Base-by-base conservation (phyloP, 2,329 filamentous ascomycete species). In the Chaetomium sp. region DNA sequence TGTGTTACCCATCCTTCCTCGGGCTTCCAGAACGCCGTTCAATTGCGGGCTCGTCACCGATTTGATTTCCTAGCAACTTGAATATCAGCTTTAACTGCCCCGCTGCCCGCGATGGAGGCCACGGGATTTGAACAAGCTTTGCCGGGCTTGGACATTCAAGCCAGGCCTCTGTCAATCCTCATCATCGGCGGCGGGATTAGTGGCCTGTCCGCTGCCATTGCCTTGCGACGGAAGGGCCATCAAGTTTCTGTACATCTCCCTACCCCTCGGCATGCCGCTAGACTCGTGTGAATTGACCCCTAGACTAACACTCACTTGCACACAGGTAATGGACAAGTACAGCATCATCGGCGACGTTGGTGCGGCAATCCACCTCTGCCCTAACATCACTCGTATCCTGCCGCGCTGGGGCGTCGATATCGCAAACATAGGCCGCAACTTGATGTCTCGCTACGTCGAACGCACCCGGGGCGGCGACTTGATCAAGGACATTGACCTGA, bases 341-440 rank as follows among this genome's bases (percentile, higher is more conserved):
- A 76, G 77, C 23, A 1, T 81, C 87, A 38, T 81, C 82, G 19
- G 77, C 58, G 86, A 88, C 72, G 75, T 80, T 1, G 87, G 86
- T 0, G 86, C 87, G 3, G 86, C 86, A 0, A 80, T 89, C n/a
- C 85, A 89, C 70, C 72, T 89, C 4, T 81, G 84, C 0, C 85
- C 87, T 0, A 90, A 90, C 69, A 77, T 81, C 2, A 87, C 87
- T 72, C 83, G 84, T 0, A 74, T 89, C 2, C 75, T 90, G 12
- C 75, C 75, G 7, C 72, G 73, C 53, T 75, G 77, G 67, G 79
- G 78, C 2, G 73, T 81, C 21, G 70, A 70, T 0, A 75, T 77
- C 4, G 78, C 80, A 68, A 66, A 67, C 0, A 75, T 79, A 45
- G 78, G 78, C 3, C 79, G 74, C 10, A 74, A 71, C 55, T 55